Conservation (phyloP, 73 alveolate species). For the Uronychia binucleata region DNA sequence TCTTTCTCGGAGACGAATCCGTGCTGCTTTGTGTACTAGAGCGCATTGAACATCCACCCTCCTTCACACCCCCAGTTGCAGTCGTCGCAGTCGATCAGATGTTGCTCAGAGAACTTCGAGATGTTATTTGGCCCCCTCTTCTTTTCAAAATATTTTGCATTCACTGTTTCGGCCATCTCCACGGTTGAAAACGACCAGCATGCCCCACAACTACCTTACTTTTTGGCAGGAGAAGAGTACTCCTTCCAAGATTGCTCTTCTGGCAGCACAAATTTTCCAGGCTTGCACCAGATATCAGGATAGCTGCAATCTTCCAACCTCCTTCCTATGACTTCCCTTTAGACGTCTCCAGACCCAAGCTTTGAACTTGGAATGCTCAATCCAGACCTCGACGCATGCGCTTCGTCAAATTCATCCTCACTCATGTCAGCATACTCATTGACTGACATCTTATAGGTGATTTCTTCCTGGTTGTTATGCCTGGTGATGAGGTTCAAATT, state of each 20-base stretch:
- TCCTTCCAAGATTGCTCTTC: background rate
- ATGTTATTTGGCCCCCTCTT: background rate
- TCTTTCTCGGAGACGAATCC: background rate
- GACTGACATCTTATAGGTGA: background rate
- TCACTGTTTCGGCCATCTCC: background rate
- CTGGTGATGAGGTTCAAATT: too few relatives aligned
- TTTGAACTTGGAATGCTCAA: too few relatives aligned
- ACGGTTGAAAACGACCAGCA: constrained; percentile 12
- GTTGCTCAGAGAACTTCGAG: constrained; percentile 55
- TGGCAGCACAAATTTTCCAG: background rate
- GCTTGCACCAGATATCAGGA: background rate
- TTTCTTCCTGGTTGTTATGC: background rate
- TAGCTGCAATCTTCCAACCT: background rate
- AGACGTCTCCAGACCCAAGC: too few relatives aligned
- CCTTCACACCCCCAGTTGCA: constrained; percentile 50
- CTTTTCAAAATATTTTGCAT: background rate
- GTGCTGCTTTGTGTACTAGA: constrained; percentile 22
- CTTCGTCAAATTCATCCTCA: background rate
- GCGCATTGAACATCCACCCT: constrained; percentile 31
- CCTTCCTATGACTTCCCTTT: background rate
- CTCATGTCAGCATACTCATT: background rate
- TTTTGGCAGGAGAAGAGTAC: background rate
- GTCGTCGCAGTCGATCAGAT: constrained; percentile 68
- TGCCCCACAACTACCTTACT: constrained; percentile 10
- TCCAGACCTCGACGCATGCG: background rate